Conservation (phyloP, 805 yeast species). For the Ogataea paraovalis region DNA sequence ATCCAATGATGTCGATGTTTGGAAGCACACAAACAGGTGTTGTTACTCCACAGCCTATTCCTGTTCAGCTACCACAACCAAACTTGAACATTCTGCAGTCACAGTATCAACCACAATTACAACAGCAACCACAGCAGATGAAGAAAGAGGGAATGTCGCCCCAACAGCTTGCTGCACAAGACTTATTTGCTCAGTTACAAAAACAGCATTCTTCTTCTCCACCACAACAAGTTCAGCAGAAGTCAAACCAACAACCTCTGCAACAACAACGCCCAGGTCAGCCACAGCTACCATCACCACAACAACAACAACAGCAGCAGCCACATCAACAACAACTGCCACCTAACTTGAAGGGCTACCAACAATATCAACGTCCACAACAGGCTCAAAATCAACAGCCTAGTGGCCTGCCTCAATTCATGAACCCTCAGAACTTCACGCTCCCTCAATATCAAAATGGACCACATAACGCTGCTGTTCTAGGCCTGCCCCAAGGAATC, state of each 20-base stretch:
- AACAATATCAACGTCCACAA: not conserved
- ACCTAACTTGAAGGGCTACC: constrained; percentile 5
- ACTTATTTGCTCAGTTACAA: constrained; percentile 1
- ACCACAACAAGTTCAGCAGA: constrained; percentile 3
- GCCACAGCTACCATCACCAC: constrained; percentile 17
- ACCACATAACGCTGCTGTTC: too few relatives aligned
- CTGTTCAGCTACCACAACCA: constrained; percentile 4
- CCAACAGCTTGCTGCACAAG: not conserved
- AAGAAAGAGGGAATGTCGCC: not conserved
- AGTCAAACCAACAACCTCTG: constrained; percentile 14
- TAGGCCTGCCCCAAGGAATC: not conserved
- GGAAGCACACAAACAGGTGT: constrained; percentile 1
- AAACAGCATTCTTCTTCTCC: constrained; percentile 2
- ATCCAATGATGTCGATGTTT: not conserved
- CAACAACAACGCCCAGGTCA: constrained; percentile 13
- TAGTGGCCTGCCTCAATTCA: not conserved
- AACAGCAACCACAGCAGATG: constrained; percentile 4
- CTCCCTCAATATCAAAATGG: not conserved
- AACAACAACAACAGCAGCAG: constrained; percentile 1
- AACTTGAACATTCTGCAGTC: not conserved
- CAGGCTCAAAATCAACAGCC: not conserved
- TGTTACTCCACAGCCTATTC: constrained; percentile 5
- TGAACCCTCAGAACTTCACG: constrained; percentile 1
- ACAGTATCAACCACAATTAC: constrained; percentile 3
- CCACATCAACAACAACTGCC: not conserved